These are phyloP conservation scores for Tuber melanosporum DNA, from an alignment of 495 filamentous ascomycete genomes.

Conservation along the genomic window DNA sequence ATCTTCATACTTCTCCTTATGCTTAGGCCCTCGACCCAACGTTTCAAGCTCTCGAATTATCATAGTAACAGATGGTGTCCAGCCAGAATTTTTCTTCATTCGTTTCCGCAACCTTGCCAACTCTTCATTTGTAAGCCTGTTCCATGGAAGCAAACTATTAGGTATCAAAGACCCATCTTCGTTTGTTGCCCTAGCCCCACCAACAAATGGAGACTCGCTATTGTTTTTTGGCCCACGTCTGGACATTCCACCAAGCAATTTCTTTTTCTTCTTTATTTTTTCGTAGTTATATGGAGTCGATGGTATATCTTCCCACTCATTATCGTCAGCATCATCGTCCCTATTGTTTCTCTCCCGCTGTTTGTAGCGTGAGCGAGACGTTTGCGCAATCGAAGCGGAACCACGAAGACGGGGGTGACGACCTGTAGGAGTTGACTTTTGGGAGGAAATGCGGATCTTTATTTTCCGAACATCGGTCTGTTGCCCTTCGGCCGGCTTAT, in stretches of 20 bases:
- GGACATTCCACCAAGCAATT: constrained; percentile 8
- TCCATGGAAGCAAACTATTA: constrained; percentile 76
- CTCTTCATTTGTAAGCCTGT: constrained; percentile 82
- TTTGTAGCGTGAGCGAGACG: constrained; percentile 5
- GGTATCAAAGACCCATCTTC: constrained; percentile 48
- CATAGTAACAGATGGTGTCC: constrained; percentile 95
- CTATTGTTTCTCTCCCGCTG: constrained; percentile 6
- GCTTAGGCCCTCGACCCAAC: constrained; percentile 60
- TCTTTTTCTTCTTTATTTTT: constrained; percentile 35
- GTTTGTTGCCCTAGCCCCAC: constrained; percentile 33
- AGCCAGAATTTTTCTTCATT: constrained; percentile 98
- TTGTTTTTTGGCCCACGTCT: constrained; percentile 38
- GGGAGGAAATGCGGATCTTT: constrained; percentile 1
- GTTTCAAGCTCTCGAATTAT: constrained; percentile 77
- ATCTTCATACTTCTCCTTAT: constrained; percentile 37
- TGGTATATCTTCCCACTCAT: constrained; percentile 39
- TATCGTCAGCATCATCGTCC: constrained; percentile 24
- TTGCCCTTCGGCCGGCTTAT: not conserved
- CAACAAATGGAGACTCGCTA: constrained; percentile 34
- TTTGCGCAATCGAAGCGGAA: not conserved
- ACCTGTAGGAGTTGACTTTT: constrained; percentile 4
- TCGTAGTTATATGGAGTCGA: constrained; percentile 15
- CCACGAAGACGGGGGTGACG: not conserved
- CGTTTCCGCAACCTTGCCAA: constrained; percentile 85
- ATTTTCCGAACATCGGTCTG: constrained; percentile 3